Evolutionary conservation across 140 eudicot genomes (phyloP).

Genomic region (Oenanthe javanica): DNA sequence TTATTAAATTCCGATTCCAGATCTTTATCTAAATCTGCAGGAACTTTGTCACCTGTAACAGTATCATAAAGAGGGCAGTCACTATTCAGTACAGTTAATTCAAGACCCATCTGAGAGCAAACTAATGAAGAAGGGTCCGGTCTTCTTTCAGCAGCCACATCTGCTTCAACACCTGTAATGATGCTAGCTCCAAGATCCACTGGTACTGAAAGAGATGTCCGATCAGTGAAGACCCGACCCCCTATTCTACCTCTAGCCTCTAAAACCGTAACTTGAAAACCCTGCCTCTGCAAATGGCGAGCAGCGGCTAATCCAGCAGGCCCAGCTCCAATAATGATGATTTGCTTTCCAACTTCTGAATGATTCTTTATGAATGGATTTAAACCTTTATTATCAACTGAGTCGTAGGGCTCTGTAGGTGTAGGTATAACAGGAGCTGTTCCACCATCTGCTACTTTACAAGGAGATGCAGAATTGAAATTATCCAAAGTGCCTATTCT

Average conservation of each 20-base stretch:
- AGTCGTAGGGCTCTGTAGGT: conserved; percentile 8
- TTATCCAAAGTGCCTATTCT: conserved; percentile 17
- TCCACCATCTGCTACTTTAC: conserved; percentile 22
- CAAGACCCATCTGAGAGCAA: conserved; percentile 95
- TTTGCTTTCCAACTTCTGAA: conserved; percentile 39
- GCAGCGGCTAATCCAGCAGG: conserved; percentile 99
- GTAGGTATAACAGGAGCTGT: conserved; percentile 3
- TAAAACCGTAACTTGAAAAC: conserved; percentile 70
- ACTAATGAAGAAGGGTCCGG: conserved; percentile 94
- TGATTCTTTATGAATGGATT: conserved; percentile 24
- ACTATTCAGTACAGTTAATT: conserved; percentile 82
- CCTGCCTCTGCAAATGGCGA: conserved; percentile 90
- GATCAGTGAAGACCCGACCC: conserved; percentile 95
- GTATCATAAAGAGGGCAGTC: conserved; percentile 96
- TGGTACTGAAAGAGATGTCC: conserved; percentile 84
- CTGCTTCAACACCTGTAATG: conserved; percentile 99
- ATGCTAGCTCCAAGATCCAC: conserved; percentile 99
- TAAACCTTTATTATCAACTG: conserved; percentile 15
- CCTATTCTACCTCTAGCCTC: conserved; percentile 95
- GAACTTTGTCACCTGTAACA: conserved; percentile 85
- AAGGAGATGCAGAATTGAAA: conserved; percentile 12
- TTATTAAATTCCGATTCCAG: conserved; percentile 87
- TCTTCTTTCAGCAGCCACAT: conserved; percentile 79
- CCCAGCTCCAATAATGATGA: conserved; percentile 89
- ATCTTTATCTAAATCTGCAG: conserved; percentile 79